Evolutionary conservation across 2,329 filamentous ascomycete species (phyloP), one percentile per base, ranked within the genome.

Genomic region (Venturia aucupariae): DNA sequence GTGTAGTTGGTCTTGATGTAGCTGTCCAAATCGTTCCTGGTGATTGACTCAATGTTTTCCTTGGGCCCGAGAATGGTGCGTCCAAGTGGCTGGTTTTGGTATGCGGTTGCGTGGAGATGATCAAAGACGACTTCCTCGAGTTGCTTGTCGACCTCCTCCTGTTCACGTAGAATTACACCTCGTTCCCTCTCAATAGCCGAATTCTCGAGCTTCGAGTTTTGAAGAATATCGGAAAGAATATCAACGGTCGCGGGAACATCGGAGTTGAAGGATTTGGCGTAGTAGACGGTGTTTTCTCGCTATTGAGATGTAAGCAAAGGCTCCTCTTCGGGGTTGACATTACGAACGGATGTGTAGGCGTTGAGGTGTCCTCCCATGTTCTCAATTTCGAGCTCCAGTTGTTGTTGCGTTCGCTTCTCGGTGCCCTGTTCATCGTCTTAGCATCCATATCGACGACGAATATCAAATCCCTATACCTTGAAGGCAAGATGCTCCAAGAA

Each of bases 1-100:
- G 92, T 97, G 85, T 99, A 99, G 86, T 99, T 99, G 81, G 86
- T 94, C 85, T 96, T 96, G 85, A 99, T 97, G 83, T 99, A 99
- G 82, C 90, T 90, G 78, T 84, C 82, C 71, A 99, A 85, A 79
- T 99, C 93, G 73, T 90, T 86, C 73, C 92, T 89, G 79, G 89
- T 88, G 80, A 99, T 99, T 79, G 89, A 92, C 78, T 92, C 86
- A 78, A 99, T 99, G 85, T 99, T 99, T 84, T 99, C 87, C 80
- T 92, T 92, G 71, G 94, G 94, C 71, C 94, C 94, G 69, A 99
- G 86, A 77, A 99, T 99, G 72, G 94, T 99, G 77, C 94, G 92
- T 78, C 94, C 94, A 66, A 99, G 87, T 68, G 94, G 89, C 83
- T 99, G 94, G 76, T 88, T 84, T 83, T 97, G 92, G 87, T 90